Conservation (phyloP, 2,329 filamentous ascomycete species). For the Aspergillus novoparasiticus region DNA sequence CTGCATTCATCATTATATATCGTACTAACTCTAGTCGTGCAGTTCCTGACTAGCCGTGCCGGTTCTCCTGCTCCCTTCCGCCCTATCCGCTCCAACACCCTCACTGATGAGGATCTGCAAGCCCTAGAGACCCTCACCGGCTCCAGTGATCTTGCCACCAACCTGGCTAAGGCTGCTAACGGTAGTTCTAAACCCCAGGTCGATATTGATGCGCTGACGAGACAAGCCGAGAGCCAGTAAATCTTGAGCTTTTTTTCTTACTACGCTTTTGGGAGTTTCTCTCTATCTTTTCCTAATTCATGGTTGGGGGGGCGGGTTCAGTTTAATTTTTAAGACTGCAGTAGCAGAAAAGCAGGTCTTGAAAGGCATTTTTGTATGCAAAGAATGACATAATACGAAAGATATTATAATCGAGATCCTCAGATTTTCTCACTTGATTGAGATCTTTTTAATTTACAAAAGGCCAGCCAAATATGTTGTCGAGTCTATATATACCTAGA, state of each 20-base stretch:
- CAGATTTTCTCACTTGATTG: background rate
- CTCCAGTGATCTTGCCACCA: conserved; percentile 21
- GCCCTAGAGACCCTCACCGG: conserved; percentile 45
- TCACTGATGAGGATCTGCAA: conserved; percentile 47
- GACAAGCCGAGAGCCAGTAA: conserved; percentile 38
- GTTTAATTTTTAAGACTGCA: background rate
- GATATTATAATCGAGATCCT: background rate
- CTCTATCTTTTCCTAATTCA: conserved; percentile 3
- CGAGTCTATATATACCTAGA: background rate
- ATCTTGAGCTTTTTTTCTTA: background rate
- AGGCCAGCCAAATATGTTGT: no score
- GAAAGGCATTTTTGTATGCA: background rate
- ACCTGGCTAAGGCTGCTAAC: conserved; percentile 21
- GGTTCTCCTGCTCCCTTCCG: conserved; percentile 68
- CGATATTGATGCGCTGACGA: conserved; percentile 42
- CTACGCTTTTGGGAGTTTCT: background rate
- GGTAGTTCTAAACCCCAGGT: conserved; percentile 34
- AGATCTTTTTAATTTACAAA: background rate
- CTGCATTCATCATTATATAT: background rate
- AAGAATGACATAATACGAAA: conserved; percentile 9
- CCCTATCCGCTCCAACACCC: conserved; percentile 57
- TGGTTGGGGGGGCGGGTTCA: background rate
- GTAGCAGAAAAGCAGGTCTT: background rate
- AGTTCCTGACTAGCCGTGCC: conserved; percentile 74
- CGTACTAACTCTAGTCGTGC: conserved; percentile 14